phyloP scores from a whole-genome alignment of 441 rosid species.

The Pelargonium fulgidum region DNA sequence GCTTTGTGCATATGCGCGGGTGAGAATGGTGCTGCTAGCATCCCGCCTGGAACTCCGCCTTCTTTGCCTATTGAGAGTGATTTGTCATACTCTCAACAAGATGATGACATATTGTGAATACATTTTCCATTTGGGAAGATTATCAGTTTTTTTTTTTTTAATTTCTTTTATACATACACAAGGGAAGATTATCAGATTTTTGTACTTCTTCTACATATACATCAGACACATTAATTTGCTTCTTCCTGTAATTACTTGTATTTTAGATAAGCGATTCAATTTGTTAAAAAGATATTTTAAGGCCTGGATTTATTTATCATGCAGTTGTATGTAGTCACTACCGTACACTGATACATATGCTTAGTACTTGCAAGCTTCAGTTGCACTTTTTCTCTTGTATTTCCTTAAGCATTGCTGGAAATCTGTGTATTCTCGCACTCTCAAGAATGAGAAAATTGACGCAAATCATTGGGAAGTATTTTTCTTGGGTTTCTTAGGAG shows the following conservation, averaged over 20 bases:
- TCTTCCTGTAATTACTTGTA: slow-evolving; percentile 14
- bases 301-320: not conserved
- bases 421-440: no score
- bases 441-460: no score
- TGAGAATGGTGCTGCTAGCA: slow-evolving; percentile 81
- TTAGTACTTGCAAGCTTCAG: not conserved
- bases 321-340: not conserved
- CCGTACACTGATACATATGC: not conserved
- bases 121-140: not conserved
- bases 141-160: not conserved
- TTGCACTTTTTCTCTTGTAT: not conserved
- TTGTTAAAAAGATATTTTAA: not conserved
- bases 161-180: no score
- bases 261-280: not conserved
- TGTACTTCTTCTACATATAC: not conserved
- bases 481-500: no score
- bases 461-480: no score
- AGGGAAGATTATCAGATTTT: not conserved
- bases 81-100: slow-evolving; percentile 50
- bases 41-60: slow-evolving; percentile 95
- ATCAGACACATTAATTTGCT: not conserved
- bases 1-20: slow-evolving; percentile 92
- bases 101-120: slow-evolving; percentile 61
- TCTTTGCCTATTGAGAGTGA: slow-evolving; percentile 60
- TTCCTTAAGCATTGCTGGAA: not conserved